phyloP scores from a whole-genome alignment of 108 stramenopile genomes.

The Cyclotella kingstonii region DNA sequence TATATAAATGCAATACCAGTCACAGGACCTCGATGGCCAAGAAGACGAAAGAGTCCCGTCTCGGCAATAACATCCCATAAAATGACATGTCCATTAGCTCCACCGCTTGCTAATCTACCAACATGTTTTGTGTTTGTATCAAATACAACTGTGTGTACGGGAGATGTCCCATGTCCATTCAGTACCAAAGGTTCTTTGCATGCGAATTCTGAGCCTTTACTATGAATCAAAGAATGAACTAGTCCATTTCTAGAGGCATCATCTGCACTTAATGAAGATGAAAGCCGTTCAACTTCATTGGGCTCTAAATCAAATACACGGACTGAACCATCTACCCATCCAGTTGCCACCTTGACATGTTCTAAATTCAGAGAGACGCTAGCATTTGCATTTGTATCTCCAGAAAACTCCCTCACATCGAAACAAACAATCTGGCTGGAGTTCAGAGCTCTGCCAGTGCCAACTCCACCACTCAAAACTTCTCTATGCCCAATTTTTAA shows the following conservation, averaged over 20 bases:
- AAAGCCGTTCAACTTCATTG: constrained; percentile 18
- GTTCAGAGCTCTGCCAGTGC: constrained; percentile 77
- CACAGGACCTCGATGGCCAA: constrained; percentile 91
- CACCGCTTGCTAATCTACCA: constrained; percentile 72
- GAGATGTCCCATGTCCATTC: constrained; percentile 78
- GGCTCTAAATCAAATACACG: constrained; percentile 55
- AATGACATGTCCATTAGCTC: constrained; percentile 87
- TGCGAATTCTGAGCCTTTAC: constrained; percentile 40
- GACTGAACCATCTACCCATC: constrained; percentile 84
- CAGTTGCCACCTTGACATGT: constrained; percentile 69
- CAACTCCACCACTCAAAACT: constrained; percentile 57
- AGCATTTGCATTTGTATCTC: no score
- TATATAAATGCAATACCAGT: constrained; percentile 82
- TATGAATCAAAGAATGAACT: constrained; percentile 53
- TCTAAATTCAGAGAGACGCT: no score
- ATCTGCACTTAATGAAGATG: constrained; percentile 15
- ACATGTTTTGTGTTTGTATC: constrained; percentile 35
- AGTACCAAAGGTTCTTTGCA: constrained; percentile 70
- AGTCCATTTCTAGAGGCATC: constrained; percentile 44
- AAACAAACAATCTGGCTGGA: constrained; percentile 68
- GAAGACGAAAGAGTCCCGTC: constrained; percentile 87
- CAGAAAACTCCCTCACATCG: constrained; percentile 32
- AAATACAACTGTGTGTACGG: constrained; percentile 65
- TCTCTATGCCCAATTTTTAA: constrained; percentile 72
- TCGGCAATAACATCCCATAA: constrained; percentile 96